Percentiles rank a stretch among this genome's conserved stretches.
These are phyloP conservation scores for Chlorophyllum brunneum DNA, from an alignment of 768 basidiomycete genomes.

Conservation along the genomic window DNA sequence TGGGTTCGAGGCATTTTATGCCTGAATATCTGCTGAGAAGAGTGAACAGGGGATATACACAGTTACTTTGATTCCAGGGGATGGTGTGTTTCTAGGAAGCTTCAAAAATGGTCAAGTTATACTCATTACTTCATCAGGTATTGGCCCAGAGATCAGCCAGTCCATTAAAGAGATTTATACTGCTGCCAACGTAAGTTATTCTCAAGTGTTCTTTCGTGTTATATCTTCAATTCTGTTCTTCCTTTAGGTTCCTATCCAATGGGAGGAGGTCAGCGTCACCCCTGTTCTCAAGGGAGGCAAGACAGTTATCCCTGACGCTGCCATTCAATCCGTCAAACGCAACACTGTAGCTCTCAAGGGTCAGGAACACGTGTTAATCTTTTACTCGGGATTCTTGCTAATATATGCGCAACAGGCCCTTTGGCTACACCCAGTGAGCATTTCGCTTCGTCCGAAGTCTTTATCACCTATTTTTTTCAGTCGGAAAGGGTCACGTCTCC, in stretches of 20 bases:
- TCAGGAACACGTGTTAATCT: constrained; percentile 25
- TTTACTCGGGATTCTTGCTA: constrained; percentile 8
- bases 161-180: constrained; percentile 92
- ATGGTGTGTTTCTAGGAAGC: constrained; percentile 52
- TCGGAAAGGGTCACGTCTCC: constrained; percentile 98
- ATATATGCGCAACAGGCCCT: constrained; percentile 53
- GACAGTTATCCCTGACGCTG: constrained; percentile 91
- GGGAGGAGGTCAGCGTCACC: constrained; percentile 98
- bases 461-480: constrained; percentile 35
- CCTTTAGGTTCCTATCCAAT: constrained; percentile 88
- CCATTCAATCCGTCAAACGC: constrained; percentile 89
- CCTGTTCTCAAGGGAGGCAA: constrained; percentile 93
- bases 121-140: constrained; percentile 50
- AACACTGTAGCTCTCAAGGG: constrained; percentile 99
- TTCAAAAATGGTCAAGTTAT: background rate
- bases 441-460: background rate
- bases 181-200: constrained; percentile 66
- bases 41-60: constrained; percentile 83
- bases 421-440: constrained; percentile 93
- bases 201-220: background rate
- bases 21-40: background rate
- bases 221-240: constrained; percentile 5
- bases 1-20: constrained; percentile 36
- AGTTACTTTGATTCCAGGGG: constrained; percentile 95
- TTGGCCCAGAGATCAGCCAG: constrained; percentile 98